These are phyloP conservation scores for Euphorbia peplus DNA, from an alignment of 345 rosid genomes.

Conservation along the genomic window DNA sequence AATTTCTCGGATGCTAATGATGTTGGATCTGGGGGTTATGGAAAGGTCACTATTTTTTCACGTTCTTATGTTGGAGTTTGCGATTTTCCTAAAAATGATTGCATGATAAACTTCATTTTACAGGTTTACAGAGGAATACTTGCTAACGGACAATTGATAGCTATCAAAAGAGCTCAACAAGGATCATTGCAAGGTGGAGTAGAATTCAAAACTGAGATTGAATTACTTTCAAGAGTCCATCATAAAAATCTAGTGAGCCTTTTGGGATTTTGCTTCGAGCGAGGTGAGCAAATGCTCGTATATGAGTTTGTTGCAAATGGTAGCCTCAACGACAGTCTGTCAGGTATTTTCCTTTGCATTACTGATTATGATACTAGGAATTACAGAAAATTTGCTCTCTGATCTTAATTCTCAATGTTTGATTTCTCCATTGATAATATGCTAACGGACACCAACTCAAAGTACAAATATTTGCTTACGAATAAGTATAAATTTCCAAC, in stretches of 20 bases:
- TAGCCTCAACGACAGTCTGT: conserved; percentile 22
- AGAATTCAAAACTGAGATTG: conserved; percentile 33
- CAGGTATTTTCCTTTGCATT: conserved; percentile 18
- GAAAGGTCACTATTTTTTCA: conserved; percentile 49
- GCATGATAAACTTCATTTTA: neutral
- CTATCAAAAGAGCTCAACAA: conserved; percentile 30
- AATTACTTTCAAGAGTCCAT: conserved; percentile 32
- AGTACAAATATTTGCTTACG: too few relatives aligned
- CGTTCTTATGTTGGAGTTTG: neutral
- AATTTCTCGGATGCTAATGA: conserved; percentile 67
- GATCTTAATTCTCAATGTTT: too few relatives aligned
- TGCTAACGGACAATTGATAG: conserved; percentile 23
- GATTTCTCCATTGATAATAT: too few relatives aligned
- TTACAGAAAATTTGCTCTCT: too few relatives aligned
- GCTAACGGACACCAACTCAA: neutral
- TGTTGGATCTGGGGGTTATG: conserved; percentile 88
- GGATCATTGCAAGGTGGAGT: conserved; percentile 27
- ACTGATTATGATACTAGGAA: too few relatives aligned
- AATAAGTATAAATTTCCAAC: neutral
- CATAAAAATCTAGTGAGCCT: conserved; percentile 31
- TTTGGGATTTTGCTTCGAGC: conserved; percentile 28
- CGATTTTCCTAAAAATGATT: neutral
- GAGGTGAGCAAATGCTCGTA: conserved; percentile 29
- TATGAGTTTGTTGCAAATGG: conserved; percentile 31
- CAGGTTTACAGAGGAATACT: conserved; percentile 34